Evolutionary conservation across 495 filamentous ascomycete species (phyloP).

Genomic region (Acidiella bohemica): DNA sequence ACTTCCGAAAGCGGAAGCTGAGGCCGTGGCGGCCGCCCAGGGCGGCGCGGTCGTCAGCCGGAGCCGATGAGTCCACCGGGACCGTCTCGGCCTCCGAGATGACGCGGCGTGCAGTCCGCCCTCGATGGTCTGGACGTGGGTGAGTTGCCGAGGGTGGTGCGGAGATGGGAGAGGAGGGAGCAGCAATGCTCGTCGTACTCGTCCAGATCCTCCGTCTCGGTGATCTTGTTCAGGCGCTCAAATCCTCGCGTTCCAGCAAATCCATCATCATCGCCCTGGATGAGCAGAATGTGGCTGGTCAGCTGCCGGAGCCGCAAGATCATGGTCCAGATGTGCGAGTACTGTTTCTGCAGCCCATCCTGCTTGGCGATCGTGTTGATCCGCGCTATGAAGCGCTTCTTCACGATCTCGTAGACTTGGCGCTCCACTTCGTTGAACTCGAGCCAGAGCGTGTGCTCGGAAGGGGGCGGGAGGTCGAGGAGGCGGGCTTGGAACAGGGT

Average conservation of each 20-base stretch:
- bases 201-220: conserved; percentile 29
- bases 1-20: conserved; percentile 23
- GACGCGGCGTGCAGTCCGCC: conserved; percentile 3
- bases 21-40: conserved; percentile 13
- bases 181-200: neutral
- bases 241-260: conserved; percentile 31
- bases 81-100: conserved; percentile 2
- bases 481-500: conserved; percentile 42
- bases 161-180: conserved; percentile 17
- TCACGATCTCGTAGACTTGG: conserved; percentile 36
- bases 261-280: conserved; percentile 35
- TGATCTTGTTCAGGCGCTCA: conserved; percentile 25
- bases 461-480: conserved; percentile 38
- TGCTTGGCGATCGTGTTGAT: conserved; percentile 29
- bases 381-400: conserved; percentile 23
- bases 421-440: conserved; percentile 38
- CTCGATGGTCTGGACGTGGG: neutral
- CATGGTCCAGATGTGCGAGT: conserved; percentile 27
- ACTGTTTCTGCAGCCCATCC: conserved; percentile 22
- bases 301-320: conserved; percentile 40
- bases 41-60: neutral
- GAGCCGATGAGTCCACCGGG: neutral
- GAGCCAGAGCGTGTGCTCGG: conserved; percentile 26
- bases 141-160: conserved; percentile 14
- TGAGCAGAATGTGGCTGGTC: conserved; percentile 37